Base-by-base conservation (phyloP, 169 alveolate genomes). In the Plasmodium chabaudi region DNA sequence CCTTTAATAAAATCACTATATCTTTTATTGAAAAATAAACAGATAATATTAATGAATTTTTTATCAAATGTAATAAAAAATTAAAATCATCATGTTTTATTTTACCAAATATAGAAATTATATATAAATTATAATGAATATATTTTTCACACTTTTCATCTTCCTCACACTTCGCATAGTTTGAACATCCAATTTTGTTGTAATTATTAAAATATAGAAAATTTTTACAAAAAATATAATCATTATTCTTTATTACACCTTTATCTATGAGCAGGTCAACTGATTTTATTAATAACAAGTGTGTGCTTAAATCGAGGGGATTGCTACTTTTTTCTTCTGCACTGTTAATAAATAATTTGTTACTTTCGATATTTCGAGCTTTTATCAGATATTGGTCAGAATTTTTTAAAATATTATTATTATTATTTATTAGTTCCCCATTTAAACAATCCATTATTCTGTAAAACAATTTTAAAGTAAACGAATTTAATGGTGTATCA, bases 11-110 rank as follows among this genome's bases (percentile, higher is more conserved):
- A 23, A 67, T 47, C 19, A 82, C 65, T 10, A 82, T 19, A 42
- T 82, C 70, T 49, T 67, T 82, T 39, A 65, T 56, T 9, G 47
- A 15, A 56, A 82, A 82, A 49, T 65, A 57, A 15, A 56, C 9
- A n/a, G 90, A 82, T 21, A 70, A 82, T 2, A 44, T 6, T 27
- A 82, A 42, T 13, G 63, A n/a, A 13, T 42, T 55, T 46, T 82
- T 49, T 67, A 82, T 9, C 12, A 67, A 27, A 70, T 68, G 49
- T 60, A 82, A 39, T 67, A 82, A 82, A 65, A 82, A 19, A 53
- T 47, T 6, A 27, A 55, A 21, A 19, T 82, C 27, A n/a, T 19
- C 44, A 82, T 53, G 68, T 65, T 61, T 67, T 34, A 82, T 19
- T 13, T 67, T 82, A 1, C 90, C 90, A 9, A 82, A 60, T 17